phyloP scores from a whole-genome alignment of 1,284 basidiomycete species.

The Inonotus obliquus region DNA sequence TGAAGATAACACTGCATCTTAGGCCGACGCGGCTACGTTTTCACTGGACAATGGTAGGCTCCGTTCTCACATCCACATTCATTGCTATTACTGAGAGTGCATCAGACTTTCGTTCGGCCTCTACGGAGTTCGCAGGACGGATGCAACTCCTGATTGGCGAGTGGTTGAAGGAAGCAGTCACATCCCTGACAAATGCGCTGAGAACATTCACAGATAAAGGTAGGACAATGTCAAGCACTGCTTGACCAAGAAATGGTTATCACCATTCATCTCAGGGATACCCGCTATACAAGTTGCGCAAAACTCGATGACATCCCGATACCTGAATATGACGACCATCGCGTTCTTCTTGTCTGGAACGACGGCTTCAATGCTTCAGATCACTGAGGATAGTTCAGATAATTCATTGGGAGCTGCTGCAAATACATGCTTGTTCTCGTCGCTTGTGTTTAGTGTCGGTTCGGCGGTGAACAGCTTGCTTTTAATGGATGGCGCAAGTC shows the following conservation, averaged over 20 bases:
- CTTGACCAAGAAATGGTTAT: not conserved
- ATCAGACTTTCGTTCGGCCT: not conserved
- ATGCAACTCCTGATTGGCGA: not conserved
- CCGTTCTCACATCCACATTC: not conserved
- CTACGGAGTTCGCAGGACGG: not conserved
- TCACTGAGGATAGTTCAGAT: not conserved
- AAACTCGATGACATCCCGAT: not conserved
- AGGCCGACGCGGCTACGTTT: not conserved
- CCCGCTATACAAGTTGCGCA: not conserved
- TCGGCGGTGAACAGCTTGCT: constrained; percentile 7
- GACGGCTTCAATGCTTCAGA: constrained; percentile 5
- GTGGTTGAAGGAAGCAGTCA: not conserved
- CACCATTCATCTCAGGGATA: not conserved
- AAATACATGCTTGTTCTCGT: not conserved
- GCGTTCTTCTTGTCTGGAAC: constrained; percentile 1
- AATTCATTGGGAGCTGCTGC: not conserved
- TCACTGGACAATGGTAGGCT: not conserved
- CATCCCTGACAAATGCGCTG: not conserved
- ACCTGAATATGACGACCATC: constrained; percentile 8
- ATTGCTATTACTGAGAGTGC: not conserved
- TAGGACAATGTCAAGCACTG: not conserved
- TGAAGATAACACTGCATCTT: no score
- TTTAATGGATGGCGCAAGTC: not conserved
- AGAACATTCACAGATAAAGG: not conserved
- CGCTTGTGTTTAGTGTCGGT: constrained; percentile 3